Base-by-base conservation (phyloP, 2,329 filamentous ascomycete species). In the Thermochaetoides dissita region DNA sequence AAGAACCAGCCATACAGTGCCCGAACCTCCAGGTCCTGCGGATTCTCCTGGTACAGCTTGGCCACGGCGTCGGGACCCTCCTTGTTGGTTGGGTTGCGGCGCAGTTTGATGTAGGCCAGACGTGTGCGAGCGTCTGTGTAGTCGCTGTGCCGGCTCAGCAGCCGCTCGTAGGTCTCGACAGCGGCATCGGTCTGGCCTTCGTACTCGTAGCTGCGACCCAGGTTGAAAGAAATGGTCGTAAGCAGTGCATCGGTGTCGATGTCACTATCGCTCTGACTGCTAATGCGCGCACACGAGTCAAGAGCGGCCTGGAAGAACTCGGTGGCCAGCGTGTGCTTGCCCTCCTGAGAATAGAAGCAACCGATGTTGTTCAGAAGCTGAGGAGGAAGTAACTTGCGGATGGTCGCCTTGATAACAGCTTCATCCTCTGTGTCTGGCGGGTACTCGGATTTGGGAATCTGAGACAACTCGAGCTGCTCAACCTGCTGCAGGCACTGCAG, bases 291-390 rank as follows among this genome's bases (percentile, higher is more conserved):
- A 56, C 88, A 95, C 10, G 89, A 85, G 48, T 81, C 82, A 41
- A 98, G 66, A 0, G 88, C 91, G n/a, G 84, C 79, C 59, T 98
- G 85, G 58, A 96, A 98, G 63, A 93, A 74, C 39, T 89, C 81
- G 50, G 84, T 81, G 17, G 91, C 88, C 47, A 77, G 69, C 12
- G 81, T 76, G 49, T 83, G 79, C 57, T 86, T 87, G 53, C 94
- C 87, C 2, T 79, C 73, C 57, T 94, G 87, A 51, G 86, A 95
- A 52, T 94, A 78, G 63, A 96, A 96, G 61, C 88, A 95, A 6
- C 85, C 91, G 58, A 96, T 94, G 59, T 98, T 98, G 68, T 96
- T 98, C 36, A 98, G 72, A 2, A 96, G 70, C 56, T 94, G 87
- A 4, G 91, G 91, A 1, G 88, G 84, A 1, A 98, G 67, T 45